A percentile compares a stretch with the other conserved stretches of the same genome.
These are phyloP conservation scores for Synchytrium microbalum DNA, from an alignment of 371 early-diverging fungal species.

Conservation along the genomic window DNA sequence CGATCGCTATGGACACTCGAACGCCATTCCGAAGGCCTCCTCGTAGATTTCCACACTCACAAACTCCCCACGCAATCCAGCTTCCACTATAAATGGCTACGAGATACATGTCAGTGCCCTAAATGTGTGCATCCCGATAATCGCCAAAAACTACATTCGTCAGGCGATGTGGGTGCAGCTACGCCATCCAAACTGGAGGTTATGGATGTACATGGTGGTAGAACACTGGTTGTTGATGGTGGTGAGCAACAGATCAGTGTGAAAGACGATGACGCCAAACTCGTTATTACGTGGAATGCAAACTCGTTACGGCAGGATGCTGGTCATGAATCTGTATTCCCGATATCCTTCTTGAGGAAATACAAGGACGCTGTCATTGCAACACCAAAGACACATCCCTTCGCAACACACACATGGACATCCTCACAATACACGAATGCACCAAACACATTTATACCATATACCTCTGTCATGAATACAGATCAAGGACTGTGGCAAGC, in stretches of 20 bases:
- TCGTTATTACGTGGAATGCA: neutral
- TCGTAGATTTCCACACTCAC: neutral
- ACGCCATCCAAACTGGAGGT: constrained; percentile 4
- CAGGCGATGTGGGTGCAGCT: constrained; percentile 51
- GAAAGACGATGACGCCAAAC: neutral
- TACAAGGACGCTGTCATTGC: constrained; percentile 7
- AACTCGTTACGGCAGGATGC: neutral
- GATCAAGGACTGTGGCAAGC: constrained; percentile 45
- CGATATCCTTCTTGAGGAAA: neutral
- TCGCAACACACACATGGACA: constrained; percentile 45
- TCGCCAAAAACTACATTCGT: constrained; percentile 72
- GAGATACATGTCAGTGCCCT: constrained; percentile 74
- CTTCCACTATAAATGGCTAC: constrained; percentile 48
- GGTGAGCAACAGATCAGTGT: constrained; percentile 13
- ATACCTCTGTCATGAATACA: constrained; percentile 56
- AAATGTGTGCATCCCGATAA: constrained; percentile 64
- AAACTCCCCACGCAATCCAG: neutral
- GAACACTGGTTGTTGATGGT: constrained; percentile 12
- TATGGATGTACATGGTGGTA: constrained; percentile 3
- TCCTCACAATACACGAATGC: constrained; percentile 24
- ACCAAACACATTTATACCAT: constrained; percentile 48
- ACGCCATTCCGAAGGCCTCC: neutral
- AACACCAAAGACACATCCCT: constrained; percentile 23
- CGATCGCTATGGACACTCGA: neutral
- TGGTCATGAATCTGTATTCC: neutral